Percentiles rank a stretch among this genome's conserved stretches.
These are phyloP conservation scores for Lotus japonicus DNA, from an alignment of 306 rosid species.

Conservation along the genomic window DNA sequence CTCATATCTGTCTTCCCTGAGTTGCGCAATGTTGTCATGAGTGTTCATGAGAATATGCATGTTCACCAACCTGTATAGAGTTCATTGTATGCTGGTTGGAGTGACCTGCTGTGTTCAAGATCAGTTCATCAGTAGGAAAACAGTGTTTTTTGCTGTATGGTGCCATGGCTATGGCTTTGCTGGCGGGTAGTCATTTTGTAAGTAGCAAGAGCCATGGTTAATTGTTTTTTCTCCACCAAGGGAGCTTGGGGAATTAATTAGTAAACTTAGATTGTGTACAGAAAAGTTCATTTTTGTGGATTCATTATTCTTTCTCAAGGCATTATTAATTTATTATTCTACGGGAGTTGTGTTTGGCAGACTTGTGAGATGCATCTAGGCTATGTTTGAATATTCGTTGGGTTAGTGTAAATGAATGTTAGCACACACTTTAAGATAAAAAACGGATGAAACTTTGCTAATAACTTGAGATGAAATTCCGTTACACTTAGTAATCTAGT, in stretches of 20 bases:
- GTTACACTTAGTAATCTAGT: not conserved
- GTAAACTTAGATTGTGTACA: constrained; percentile 36
- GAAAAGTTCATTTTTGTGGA: constrained; percentile 22
- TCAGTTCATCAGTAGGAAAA: constrained; percentile 9
- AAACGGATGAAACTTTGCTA: no score
- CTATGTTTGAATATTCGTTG: no score
- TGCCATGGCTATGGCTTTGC: not conserved
- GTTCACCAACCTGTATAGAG: constrained; percentile 55
- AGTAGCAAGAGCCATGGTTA: not conserved
- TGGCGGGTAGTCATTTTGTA: not conserved
- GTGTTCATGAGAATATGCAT: constrained; percentile 53
- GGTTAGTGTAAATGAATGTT: no score
- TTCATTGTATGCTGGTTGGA: constrained; percentile 3
- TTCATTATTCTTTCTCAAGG: not conserved
- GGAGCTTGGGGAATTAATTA: not conserved
- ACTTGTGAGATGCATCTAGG: not conserved
- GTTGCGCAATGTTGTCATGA: constrained; percentile 54
- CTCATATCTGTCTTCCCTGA: constrained; percentile 90
- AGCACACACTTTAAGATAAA: no score
- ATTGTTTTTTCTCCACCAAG: not conserved
- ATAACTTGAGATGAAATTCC: no score
- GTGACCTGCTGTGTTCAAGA: constrained; percentile 22
- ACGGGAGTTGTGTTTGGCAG: constrained; percentile 3
- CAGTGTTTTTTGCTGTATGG: not conserved
- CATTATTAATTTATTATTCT: not conserved